Conservation (phyloP, 1,139 yeast genomes). For the Debaryomyces psychrophilus region DNA sequence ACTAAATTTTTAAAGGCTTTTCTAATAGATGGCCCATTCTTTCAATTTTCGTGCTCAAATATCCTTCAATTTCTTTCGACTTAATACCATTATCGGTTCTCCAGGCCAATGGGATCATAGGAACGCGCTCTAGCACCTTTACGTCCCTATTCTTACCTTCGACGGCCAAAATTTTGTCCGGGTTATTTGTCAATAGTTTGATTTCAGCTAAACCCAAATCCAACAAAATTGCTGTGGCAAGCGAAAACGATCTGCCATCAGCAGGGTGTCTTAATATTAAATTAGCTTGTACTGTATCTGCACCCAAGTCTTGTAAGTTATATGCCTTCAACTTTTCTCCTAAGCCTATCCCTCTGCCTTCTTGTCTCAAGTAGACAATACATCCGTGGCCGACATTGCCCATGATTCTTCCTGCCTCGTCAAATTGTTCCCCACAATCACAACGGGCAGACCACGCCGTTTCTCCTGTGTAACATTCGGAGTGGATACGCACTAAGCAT, state of each 20-base stretch:
- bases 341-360: conserved; percentile 96
- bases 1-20: conserved; percentile 49
- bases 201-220: conserved; percentile 80
- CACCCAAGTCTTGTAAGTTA: conserved; percentile 95
- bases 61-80: conserved; percentile 87
- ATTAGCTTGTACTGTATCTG: conserved; percentile 97
- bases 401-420: conserved; percentile 95
- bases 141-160: conserved; percentile 78
- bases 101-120: conserved; percentile 98
- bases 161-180: conserved; percentile 93
- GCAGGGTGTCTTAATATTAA: conserved; percentile 93
- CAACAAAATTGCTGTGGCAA: conserved; percentile 88
- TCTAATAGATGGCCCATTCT: conserved; percentile 93
- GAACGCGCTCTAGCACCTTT: conserved; percentile 80
- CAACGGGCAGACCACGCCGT: conserved; percentile 99
- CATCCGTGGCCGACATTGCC: conserved; percentile 88
- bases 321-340: conserved; percentile 97
- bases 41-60: conserved; percentile 89
- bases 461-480: conserved; percentile 98
- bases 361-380: conserved; percentile 93
- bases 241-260: conserved; percentile 87
- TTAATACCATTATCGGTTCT: conserved; percentile 64
- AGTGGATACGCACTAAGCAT: conserved; percentile 75
- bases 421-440: conserved; percentile 98
- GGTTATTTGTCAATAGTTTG: conserved; percentile 87